A percentile compares a stretch with the other conserved stretches of the same genome.
Evolutionary conservation across 768 basidiomycete genomes (phyloP).

Genomic region (Boletus speciosus): DNA sequence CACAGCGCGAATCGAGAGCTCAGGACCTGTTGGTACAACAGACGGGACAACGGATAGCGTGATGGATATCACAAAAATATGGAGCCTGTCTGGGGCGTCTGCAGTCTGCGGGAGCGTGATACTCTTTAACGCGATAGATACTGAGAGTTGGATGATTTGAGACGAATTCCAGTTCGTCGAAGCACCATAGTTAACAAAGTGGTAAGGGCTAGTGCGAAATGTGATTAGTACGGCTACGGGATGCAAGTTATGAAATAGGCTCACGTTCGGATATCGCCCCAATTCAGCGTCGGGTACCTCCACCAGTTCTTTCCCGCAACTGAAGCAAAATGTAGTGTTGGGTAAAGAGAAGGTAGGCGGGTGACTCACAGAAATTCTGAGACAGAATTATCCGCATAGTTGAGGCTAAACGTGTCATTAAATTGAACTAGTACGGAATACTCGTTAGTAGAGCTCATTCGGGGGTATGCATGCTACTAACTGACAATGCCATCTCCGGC

Average conservation of each 20-base stretch:
- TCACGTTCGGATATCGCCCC: constrained; percentile 45
- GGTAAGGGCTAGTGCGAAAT: constrained; percentile 38
- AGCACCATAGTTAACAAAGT: constrained; percentile 36
- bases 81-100: constrained; percentile 34
- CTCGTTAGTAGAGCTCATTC: neutral
- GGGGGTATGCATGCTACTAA: constrained; percentile 18
- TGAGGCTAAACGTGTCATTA: constrained; percentile 34
- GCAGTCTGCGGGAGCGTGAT: constrained; percentile 41
- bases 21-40: constrained; percentile 17
- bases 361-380: constrained; percentile 34
- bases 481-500: constrained; percentile 39
- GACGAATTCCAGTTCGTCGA: constrained; percentile 40
- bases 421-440: constrained; percentile 27
- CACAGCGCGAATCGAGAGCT: constrained; percentile 41
- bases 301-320: constrained; percentile 48
- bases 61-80: constrained; percentile 45
- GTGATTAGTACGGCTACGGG: neutral
- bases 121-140: constrained; percentile 39
- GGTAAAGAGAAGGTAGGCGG: neutral
- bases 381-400: constrained; percentile 37
- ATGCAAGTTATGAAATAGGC: neutral
- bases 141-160: constrained; percentile 45
- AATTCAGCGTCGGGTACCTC: constrained; percentile 37
- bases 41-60: constrained; percentile 33
- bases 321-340: constrained; percentile 13